Conservation (phyloP, 805 yeast genomes). For the Candida fluviatilis region DNA sequence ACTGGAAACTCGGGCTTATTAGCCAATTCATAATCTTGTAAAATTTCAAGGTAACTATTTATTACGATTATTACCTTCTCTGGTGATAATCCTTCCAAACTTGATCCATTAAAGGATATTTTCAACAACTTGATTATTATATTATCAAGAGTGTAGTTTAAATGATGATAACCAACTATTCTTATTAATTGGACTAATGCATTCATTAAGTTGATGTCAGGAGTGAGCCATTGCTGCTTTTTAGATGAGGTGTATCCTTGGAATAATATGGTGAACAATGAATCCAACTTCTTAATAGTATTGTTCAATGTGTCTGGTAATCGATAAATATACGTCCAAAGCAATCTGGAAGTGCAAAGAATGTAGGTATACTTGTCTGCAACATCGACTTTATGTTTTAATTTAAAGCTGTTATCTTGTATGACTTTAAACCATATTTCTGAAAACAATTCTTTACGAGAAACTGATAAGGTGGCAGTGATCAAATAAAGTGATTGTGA, state of each 20-base stretch:
- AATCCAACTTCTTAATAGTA: constrained; percentile 74
- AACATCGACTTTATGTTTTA: constrained; percentile 57
- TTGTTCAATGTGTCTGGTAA: constrained; percentile 86
- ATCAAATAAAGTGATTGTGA: constrained; percentile 60
- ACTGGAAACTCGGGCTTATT: constrained; percentile 74
- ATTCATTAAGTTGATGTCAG: constrained; percentile 57
- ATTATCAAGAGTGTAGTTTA: constrained; percentile 76
- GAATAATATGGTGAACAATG: constrained; percentile 52
- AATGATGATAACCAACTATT: constrained; percentile 71
- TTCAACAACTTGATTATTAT: constrained; percentile 68
- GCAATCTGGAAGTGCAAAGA: constrained; percentile 63
- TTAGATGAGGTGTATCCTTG: constrained; percentile 35
- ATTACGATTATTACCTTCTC: constrained; percentile 71
- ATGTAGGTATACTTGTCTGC: constrained; percentile 53
- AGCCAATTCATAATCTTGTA: constrained; percentile 54
- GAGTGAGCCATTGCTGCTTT: constrained; percentile 73
- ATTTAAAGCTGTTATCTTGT: constrained; percentile 55
- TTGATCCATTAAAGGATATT: constrained; percentile 52
- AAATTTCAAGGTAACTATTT: constrained; percentile 65
- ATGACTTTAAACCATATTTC: constrained; percentile 66
- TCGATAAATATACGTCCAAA: constrained; percentile 88
- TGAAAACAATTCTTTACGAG: constrained; percentile 73
- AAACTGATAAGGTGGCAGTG: constrained; percentile 72
- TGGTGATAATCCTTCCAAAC: constrained; percentile 58
- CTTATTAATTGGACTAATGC: constrained; percentile 73